Evolutionary conservation across 176 grass and related monocot species (phyloP).

Genomic region (Oryza brachyantha): DNA sequence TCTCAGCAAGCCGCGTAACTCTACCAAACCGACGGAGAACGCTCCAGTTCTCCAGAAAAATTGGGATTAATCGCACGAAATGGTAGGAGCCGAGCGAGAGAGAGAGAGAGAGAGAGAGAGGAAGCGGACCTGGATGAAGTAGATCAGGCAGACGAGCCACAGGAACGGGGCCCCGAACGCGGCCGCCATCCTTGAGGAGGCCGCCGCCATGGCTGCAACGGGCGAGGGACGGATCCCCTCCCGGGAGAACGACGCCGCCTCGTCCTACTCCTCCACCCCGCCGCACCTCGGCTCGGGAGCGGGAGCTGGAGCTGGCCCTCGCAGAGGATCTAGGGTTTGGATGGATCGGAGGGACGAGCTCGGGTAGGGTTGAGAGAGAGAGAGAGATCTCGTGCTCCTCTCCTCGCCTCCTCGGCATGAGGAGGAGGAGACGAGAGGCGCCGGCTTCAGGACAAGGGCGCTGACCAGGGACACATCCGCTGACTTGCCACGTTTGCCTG

Average conservation of each 20-base stretch:
- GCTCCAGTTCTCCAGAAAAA: neutral
- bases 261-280: neutral
- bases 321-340: neutral
- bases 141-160: constrained; percentile 65
- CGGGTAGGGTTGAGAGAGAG: neutral
- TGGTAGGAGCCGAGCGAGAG: neutral
- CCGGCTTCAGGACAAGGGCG: neutral
- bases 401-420: neutral
- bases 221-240: neutral
- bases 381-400: neutral
- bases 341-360: neutral
- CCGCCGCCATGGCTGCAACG: constrained; percentile 33
- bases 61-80: neutral
- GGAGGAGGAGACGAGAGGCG: neutral
- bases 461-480: neutral
- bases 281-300: neutral
- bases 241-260: neutral
- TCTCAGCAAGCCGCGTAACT: neutral
- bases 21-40: neutral
- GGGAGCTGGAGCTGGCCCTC: neutral
- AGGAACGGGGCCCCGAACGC: constrained; percentile 66
- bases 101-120: too few species aligned
- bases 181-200: constrained; percentile 32
- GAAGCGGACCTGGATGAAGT: constrained; percentile 67
- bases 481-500: neutral